Conservation (phyloP, 2,329 filamentous ascomycete species). For the Aspergillus costaricaensis region DNA sequence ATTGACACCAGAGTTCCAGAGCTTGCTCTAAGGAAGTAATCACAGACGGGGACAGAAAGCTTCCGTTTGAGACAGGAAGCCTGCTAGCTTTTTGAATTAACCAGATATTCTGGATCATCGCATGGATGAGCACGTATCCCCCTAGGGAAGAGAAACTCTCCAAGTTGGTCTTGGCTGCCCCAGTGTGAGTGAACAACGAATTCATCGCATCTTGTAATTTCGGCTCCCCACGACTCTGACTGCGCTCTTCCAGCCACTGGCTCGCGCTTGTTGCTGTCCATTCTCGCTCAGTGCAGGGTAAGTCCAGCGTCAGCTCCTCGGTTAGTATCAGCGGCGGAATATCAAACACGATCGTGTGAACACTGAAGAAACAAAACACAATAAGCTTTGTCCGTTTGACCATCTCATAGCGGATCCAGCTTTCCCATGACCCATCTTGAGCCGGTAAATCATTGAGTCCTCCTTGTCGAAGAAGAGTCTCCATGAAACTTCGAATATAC, state of each 20-base stretch:
- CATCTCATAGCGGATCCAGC: constrained; percentile 34
- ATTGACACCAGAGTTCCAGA: constrained; percentile 38
- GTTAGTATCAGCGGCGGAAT: constrained; percentile 34
- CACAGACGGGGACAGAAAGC: constrained; percentile 27
- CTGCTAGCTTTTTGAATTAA: constrained; percentile 36
- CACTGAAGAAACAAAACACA: constrained; percentile 39
- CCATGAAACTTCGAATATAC: constrained; percentile 33
- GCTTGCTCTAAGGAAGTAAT: constrained; percentile 34
- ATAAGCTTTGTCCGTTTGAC: constrained; percentile 37
- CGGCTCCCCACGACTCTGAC: constrained; percentile 26
- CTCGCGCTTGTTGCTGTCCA: constrained; percentile 30
- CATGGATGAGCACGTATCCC: constrained; percentile 37
- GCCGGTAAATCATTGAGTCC: constrained; percentile 33
- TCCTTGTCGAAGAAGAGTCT: constrained; percentile 30
- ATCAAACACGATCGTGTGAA: constrained; percentile 40
- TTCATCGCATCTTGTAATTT: constrained; percentile 32
- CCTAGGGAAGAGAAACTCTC: constrained; percentile 36
- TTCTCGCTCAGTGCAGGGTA: constrained; percentile 36
- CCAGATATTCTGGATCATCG: constrained; percentile 38
- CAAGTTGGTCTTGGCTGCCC: constrained; percentile 14
- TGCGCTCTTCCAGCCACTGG: constrained; percentile 30
- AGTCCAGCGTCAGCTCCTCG: constrained; percentile 34
- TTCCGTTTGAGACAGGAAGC: constrained; percentile 25
- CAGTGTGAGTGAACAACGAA: constrained; percentile 26
- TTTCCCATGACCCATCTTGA: constrained; percentile 35